Base-by-base conservation (phyloP, 108 stramenopile species). In the Pseudonitzschia multistriata region DNA sequence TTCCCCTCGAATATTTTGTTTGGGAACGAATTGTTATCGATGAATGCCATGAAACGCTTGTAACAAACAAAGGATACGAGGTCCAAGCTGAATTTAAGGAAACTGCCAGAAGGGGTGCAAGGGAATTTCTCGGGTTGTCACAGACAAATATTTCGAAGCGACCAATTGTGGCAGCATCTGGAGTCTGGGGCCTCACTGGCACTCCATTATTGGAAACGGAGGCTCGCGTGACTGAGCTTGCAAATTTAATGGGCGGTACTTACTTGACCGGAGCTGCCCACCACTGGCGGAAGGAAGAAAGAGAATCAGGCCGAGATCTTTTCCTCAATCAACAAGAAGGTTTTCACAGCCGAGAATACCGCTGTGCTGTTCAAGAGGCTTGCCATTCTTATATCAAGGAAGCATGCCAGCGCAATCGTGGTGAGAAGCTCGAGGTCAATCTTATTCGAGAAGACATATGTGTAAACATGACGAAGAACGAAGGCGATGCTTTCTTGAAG, bases 11-110 rank as follows among this genome's bases (percentile, higher is more conserved):
- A 53, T 92, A 83, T 50, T 92, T 88, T 55, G 77, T 80, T 37
- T 92, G 81, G 81, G 83, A 92, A 52, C 67, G 91, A 19, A 66
- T 92, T 28, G 79, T 92, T 30, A 81, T 89, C 33, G 91, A 92
- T 67, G 91, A 92, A 71, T 81, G 84, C 11, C 90, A 91, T 47
- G 90, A 90, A 66, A 74, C 67, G 49, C 67, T 90, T 0, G 42
- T 64, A 21, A 70, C 55, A 13, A 47, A 62, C 25, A 53, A 72
- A 49, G 57, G 57, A 13, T 59, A 59, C 57, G 57, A 37, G 57
- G 34, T 35, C 19, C 36, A 34, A 39, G 60, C 30, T 33, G 67
- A 55, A 37, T 84, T 78, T 61, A 78, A 78, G 40, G 82, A 75
- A 59, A 86, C 82, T 60, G 83, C 84, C 53, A 73, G 87, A 31